A percentile compares a stretch with the other conserved stretches of the same genome.
These are phyloP conservation scores for Hypomontagnella submonticulosa DNA, from an alignment of 495 filamentous ascomycete genomes.

Conservation along the genomic window DNA sequence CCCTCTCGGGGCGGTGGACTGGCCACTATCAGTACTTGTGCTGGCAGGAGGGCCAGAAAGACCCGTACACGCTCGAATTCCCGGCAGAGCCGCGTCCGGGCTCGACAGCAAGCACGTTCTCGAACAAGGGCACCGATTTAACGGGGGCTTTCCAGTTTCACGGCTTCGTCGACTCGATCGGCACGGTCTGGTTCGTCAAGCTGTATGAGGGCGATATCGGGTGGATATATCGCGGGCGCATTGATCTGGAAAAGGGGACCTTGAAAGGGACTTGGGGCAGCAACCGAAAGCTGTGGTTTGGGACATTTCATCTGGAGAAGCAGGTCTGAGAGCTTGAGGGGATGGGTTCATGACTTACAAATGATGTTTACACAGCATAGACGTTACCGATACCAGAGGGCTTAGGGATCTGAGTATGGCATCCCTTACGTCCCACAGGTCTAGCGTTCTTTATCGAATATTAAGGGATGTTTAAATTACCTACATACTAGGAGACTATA, in stretches of 20 bases:
- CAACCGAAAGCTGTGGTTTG: constrained; percentile 3
- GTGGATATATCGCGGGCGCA: neutral
- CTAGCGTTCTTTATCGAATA: too few species aligned
- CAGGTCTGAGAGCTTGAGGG: too few species aligned
- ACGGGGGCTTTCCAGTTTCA: constrained; percentile 1
- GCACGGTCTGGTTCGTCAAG: constrained; percentile 2
- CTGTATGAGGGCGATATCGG: neutral
- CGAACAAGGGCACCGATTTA: neutral
- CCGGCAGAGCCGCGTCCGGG: neutral
- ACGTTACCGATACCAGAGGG: too few species aligned
- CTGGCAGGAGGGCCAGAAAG: constrained; percentile 1
- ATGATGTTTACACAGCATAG: too few species aligned
- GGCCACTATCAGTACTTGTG: constrained; percentile 1
- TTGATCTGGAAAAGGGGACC: neutral
- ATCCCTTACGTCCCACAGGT: too few species aligned
- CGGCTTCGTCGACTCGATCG: constrained; percentile 1
- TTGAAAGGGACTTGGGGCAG: constrained; percentile 4
- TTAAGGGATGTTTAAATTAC: too few species aligned
- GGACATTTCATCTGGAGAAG: neutral
- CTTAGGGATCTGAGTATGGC: too few species aligned
- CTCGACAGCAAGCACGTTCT: neutral
- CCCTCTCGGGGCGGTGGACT: neutral
- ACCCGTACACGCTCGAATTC: neutral
- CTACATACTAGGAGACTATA: too few species aligned
- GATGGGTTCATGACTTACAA: too few species aligned